phyloP scores from a whole-genome alignment of 768 basidiomycete species.

The Dendrothele bispora region DNA sequence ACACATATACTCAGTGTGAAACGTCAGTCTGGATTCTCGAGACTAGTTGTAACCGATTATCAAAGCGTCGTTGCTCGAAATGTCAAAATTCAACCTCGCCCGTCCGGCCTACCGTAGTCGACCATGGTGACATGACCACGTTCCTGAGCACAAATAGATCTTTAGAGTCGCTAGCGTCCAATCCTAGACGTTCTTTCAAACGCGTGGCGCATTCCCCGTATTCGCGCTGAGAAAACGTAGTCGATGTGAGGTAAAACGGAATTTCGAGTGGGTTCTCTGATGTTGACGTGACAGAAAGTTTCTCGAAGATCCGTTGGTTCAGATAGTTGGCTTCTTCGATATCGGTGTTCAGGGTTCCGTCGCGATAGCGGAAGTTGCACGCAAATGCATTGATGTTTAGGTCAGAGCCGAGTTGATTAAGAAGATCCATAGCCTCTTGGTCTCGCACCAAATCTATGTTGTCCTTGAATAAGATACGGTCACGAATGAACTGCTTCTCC shows the following conservation, averaged over 20 bases:
- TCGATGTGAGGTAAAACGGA: conserved; percentile 19
- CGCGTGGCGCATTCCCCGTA: conserved; percentile 23
- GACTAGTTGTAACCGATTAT: no score
- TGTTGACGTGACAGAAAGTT: conserved; percentile 21
- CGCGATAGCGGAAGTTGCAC: conserved; percentile 32
- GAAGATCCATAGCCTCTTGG: conserved; percentile 19
- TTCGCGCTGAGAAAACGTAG: conserved; percentile 18
- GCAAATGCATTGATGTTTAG: conserved; percentile 45
- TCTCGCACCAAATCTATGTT: conserved; percentile 32
- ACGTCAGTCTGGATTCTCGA: no score
- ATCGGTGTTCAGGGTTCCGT: conserved; percentile 26
- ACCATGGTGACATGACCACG: conserved; percentile 44
- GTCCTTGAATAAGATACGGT: conserved; percentile 23
- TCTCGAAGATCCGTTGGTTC: conserved; percentile 28
- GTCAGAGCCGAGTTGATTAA: conserved; percentile 36
- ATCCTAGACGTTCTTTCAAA: conserved; percentile 31
- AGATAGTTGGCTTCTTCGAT: conserved; percentile 36
- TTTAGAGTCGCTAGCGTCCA: conserved; percentile 23
- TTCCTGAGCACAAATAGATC: conserved; percentile 37
- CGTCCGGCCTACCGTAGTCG: conserved; percentile 24
- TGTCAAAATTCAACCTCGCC: conserved; percentile 29
- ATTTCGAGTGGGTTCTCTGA: background rate
- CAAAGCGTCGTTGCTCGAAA: no score
- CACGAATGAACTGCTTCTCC: conserved; percentile 32
- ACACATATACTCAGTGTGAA: no score